These are phyloP conservation scores for Fusarium subglutinans DNA, from an alignment of 2,329 filamentous ascomycete genomes.

Conservation along the genomic window DNA sequence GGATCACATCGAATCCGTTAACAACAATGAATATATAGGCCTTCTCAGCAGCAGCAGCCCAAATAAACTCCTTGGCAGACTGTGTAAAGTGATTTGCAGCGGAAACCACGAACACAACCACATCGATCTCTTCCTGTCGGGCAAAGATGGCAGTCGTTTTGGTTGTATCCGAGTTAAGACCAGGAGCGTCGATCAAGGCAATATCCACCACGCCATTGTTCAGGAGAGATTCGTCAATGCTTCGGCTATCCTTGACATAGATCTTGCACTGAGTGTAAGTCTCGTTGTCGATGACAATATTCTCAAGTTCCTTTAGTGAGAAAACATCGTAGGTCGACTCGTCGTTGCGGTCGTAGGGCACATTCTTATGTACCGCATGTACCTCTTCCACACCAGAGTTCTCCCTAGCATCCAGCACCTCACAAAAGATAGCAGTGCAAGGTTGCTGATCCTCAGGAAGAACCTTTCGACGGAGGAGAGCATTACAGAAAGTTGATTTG, in stretches of 20 bases:
- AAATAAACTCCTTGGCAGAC: constrained; percentile 97
- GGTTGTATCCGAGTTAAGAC: constrained; percentile 93
- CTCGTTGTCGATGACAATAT: constrained; percentile 88
- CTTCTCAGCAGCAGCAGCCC: constrained; percentile 94
- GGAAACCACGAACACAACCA: constrained; percentile 97
- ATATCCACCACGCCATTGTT: constrained; percentile 99
- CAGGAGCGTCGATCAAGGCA: constrained; percentile 94
- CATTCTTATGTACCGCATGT: constrained; percentile 88
- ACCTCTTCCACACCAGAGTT: constrained; percentile 94
- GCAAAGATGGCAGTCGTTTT: constrained; percentile 98
- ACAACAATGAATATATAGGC: constrained; percentile 99
- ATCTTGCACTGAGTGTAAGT: constrained; percentile 96
- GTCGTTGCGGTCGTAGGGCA: constrained; percentile 84
- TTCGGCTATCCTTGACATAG: constrained; percentile 89
- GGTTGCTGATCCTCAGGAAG: constrained; percentile 97
- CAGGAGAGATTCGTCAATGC: constrained; percentile 90
- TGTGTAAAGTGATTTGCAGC: constrained; percentile 98
- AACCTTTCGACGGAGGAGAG: constrained; percentile 89
- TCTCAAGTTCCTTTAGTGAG: constrained; percentile 78
- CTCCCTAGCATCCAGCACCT: constrained; percentile 91
- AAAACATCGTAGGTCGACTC: constrained; percentile 95
- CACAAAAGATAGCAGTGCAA: constrained; percentile 98
- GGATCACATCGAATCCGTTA: constrained; percentile 94
- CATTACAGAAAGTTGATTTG: constrained; percentile 99
- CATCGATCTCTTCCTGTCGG: constrained; percentile 96